Percentiles rank a stretch among this genome's conserved stretches.
Evolutionary conservation across 768 basidiomycete genomes (phyloP).

Genomic region (Hirschioporus abietinus): DNA sequence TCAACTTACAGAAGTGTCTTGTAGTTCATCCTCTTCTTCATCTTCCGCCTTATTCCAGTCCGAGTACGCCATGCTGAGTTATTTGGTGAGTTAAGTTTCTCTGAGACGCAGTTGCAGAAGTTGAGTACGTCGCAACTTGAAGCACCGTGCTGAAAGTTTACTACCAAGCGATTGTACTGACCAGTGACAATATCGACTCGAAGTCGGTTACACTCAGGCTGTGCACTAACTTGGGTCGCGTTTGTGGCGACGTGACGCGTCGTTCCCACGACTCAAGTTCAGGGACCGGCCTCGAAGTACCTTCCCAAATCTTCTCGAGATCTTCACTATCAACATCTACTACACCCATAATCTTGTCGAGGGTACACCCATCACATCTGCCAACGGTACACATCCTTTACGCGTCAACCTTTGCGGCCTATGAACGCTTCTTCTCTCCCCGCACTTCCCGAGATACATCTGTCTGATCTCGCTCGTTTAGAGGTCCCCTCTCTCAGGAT

Average conservation of each 20-base stretch:
- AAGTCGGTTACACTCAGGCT: not conserved
- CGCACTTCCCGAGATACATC: not conserved
- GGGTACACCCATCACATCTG: not conserved
- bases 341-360: not conserved
- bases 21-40: slow-evolving; percentile 79
- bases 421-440: not conserved
- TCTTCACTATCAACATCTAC: not conserved
- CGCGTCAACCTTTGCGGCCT: not conserved
- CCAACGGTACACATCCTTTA: not conserved
- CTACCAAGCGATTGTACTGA: slow-evolving; percentile 2
- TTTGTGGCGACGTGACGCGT: slow-evolving; percentile 1
- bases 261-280: not conserved
- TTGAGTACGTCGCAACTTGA: not conserved
- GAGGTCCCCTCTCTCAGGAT: slow-evolving; percentile 49
- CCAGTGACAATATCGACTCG: not conserved
- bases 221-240: not conserved
- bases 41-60: slow-evolving; percentile 79
- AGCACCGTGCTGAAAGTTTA: not conserved
- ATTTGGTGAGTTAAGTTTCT: not conserved
- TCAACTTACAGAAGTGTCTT: slow-evolving; percentile 53
- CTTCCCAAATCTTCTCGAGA: not conserved
- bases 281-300: not conserved
- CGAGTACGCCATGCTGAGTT: slow-evolving; percentile 56
- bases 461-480: not conserved
- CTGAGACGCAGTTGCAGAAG: not conserved